Base-by-base conservation (phyloP, 179 eudicot species). In the Heliamphora ciliata region DNA sequence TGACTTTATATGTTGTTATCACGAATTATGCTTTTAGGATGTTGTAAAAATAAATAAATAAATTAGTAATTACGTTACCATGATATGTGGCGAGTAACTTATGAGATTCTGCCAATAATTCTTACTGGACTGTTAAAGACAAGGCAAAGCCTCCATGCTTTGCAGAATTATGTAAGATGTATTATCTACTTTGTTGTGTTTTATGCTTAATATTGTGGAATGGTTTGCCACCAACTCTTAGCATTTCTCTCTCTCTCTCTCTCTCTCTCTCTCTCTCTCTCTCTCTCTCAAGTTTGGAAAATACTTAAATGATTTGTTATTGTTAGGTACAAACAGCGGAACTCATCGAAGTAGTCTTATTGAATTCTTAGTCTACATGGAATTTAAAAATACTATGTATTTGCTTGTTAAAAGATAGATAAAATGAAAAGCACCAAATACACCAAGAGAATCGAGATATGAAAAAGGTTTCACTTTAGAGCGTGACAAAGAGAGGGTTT, bases 241-340 rank as follows among this genome's bases (percentile, higher is more conserved):
- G 17, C 4, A 10, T 59, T 0, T 59, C 1, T 88, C 90, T 90
- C 81, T 92, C 97, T 87, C 93, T 80, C 86, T 82, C 8, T 85
- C 86, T 81, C 3, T 86, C 90, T 55, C 88, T 88, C 17, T 90
- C 91, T 84, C 87, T 81, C 8, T 86, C 89, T 51, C 87, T 89
- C 47, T 87, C 93, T 80, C 86, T 82, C 8, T 85, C 86, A 73
- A 31, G 40, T 31, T 31, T 31, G 40, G 40, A 31, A 31, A 31
- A 31, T 31, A 31, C 40, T 31, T 31, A 31, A 31, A 31, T 31
- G 40, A 31, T 31, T 31, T 31, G 40, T 31, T 31, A 31, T 31
- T 31, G 40, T 31, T 31, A 31, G 40, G 40, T 31, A 31, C 40
- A 31, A 31, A 31, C 40, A 31, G 40, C 40, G 40, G 40, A 31